A percentile compares a stretch with the other conserved stretches of the same genome.
Evolutionary conservation across 768 basidiomycete species (phyloP).

Genomic region (Pholiota microspora): DNA sequence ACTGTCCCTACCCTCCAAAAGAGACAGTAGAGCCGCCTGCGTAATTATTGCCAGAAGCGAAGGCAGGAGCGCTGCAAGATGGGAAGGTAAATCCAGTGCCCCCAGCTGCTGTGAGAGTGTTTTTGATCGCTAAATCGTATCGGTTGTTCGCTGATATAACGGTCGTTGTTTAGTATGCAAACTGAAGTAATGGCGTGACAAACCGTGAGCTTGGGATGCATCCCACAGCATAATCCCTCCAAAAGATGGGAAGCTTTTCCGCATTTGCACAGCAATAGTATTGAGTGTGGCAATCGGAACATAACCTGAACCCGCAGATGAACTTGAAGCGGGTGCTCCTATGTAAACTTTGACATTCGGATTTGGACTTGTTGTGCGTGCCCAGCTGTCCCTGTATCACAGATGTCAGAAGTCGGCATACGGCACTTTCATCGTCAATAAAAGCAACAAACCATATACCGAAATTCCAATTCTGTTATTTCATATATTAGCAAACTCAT

Average conservation of each 20-base stretch:
- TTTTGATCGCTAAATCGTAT: conserved; percentile 61
- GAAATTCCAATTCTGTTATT: conserved; percentile 59
- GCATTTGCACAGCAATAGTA: conserved; percentile 46
- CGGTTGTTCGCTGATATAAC: conserved; percentile 46
- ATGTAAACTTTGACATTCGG: conserved; percentile 63
- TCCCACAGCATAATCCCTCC: conserved; percentile 64
- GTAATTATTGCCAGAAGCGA: conserved; percentile 46
- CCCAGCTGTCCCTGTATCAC: conserved; percentile 69
- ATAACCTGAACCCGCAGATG: conserved; percentile 61
- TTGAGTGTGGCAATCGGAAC: conserved; percentile 46
- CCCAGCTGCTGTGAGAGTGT: conserved; percentile 54
- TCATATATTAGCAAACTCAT: too few species aligned
- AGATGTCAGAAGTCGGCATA: not conserved
- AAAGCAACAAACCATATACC: conserved; percentile 44
- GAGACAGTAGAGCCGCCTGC: conserved; percentile 50
- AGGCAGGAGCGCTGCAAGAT: conserved; percentile 56
- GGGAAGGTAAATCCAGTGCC: conserved; percentile 71
- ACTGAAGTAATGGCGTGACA: conserved; percentile 24
- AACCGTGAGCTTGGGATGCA: conserved; percentile 45
- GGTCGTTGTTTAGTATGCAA: not conserved
- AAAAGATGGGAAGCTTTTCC: conserved; percentile 59
- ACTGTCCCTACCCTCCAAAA: conserved; percentile 56
- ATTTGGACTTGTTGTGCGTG: conserved; percentile 55
- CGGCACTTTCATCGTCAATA: not conserved
- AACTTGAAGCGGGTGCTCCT: conserved; percentile 57